Percentiles rank a stretch among this genome's conserved stretches.
Evolutionary conservation across 139 green algal genomes (phyloP).

Genomic region (Ostreobium quekettii): DNA sequence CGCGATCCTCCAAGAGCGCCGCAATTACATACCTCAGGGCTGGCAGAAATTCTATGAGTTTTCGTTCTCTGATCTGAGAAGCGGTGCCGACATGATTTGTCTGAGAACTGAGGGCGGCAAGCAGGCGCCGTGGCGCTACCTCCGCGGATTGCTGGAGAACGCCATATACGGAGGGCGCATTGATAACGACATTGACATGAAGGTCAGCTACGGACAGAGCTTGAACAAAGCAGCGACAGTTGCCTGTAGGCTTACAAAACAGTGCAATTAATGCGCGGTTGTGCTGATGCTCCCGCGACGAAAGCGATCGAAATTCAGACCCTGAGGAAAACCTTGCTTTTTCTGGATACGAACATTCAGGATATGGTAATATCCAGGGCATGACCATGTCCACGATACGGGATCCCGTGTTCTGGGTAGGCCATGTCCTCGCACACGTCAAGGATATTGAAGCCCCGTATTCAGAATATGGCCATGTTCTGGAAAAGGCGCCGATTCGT

Average conservation of each 20-base stretch:
- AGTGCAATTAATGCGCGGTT: constrained; percentile 10
- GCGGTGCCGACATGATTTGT: constrained; percentile 51
- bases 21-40: constrained; percentile 62
- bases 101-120: constrained; percentile 18
- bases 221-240: too few species aligned
- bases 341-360: background rate
- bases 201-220: constrained; percentile 22
- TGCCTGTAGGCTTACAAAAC: constrained; percentile 3
- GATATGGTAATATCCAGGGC: background rate
- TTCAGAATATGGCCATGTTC: too few species aligned
- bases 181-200: constrained; percentile 52
- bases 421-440: too few species aligned
- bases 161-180: constrained; percentile 74
- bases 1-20: constrained; percentile 61
- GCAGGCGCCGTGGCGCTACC: constrained; percentile 48
- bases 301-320: background rate
- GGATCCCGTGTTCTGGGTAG: too few species aligned
- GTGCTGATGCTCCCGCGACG: background rate
- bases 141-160: constrained; percentile 63
- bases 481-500: too few species aligned
- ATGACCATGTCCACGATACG: background rate
- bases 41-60: constrained; percentile 85
- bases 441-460: too few species aligned
- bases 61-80: constrained; percentile 58
- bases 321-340: background rate